phyloP scores from a whole-genome alignment of 73 alveolate species.

The Paramecium pentaurelia region DNA sequence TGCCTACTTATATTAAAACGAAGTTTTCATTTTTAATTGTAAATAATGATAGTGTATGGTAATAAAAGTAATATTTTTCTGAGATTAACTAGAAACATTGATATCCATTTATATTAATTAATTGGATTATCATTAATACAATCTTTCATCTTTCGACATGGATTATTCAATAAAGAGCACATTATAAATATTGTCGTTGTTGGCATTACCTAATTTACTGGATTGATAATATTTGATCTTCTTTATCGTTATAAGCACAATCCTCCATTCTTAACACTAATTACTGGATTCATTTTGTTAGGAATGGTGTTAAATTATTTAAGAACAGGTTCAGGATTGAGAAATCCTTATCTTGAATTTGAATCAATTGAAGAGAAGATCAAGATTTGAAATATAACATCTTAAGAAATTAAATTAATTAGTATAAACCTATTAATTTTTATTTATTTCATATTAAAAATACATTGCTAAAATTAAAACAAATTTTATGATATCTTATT shows the following conservation, averaged over 20 bases:
- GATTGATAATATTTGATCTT: not conserved
- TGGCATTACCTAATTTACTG: not conserved
- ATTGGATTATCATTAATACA: not conserved
- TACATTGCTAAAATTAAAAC: too few relatives aligned
- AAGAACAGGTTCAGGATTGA: slow-evolving; percentile 6
- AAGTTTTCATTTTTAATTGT: not conserved
- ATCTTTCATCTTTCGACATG: not conserved
- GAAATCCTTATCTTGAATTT: slow-evolving; percentile 3
- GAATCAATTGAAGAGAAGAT: not conserved
- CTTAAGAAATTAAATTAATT: not conserved
- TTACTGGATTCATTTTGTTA: not conserved
- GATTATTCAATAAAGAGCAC: slow-evolving; percentile 7
- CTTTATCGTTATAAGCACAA: not conserved
- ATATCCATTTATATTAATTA: not conserved
- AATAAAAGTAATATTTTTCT: not conserved
- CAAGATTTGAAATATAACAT: not conserved
- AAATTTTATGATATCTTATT: too few relatives aligned
- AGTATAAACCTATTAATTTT: too few relatives aligned
- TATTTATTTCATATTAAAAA: too few relatives aligned
- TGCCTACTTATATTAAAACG: not conserved
- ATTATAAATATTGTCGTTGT: not conserved
- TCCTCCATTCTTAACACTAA: slow-evolving; percentile 8
- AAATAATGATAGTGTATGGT: not conserved
- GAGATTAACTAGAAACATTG: not conserved
- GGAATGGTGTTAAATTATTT: not conserved